Evolutionary conservation across 2,329 filamentous ascomycete species (phyloP).

Genomic region (Thyridium curvatum): DNA sequence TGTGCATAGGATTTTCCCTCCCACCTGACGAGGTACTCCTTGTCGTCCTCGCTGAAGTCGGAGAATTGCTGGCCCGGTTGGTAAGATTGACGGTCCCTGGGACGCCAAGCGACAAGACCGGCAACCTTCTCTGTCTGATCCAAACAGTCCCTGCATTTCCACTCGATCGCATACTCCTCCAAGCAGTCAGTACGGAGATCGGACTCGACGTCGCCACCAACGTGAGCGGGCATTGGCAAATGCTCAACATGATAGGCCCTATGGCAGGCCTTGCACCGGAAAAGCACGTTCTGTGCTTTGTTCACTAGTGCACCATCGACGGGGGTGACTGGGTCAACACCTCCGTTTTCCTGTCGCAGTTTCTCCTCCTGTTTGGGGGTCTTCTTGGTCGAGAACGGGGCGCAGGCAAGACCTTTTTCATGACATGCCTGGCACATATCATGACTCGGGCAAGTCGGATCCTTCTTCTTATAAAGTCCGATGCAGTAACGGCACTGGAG

Average conservation of each 20-base stretch:
- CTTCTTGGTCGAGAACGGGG: constrained; percentile 65
- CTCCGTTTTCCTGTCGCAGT: constrained; percentile 70
- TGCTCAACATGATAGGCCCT: constrained; percentile 82
- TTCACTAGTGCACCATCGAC: constrained; percentile 63
- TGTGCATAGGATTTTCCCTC: constrained; percentile 72
- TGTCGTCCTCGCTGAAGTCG: constrained; percentile 65
- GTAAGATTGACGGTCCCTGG: constrained; percentile 52
- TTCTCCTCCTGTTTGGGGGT: constrained; percentile 78
- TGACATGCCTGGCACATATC: constrained; percentile 68
- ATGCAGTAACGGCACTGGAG: constrained; percentile 88
- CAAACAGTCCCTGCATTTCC: constrained; percentile 75
- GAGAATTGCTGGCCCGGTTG: constrained; percentile 43
- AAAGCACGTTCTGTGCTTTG: constrained; percentile 69
- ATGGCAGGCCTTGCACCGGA: constrained; percentile 73
- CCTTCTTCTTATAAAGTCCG: constrained; percentile 60
- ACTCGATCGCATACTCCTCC: constrained; percentile 66
- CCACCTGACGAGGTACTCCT: constrained; percentile 93
- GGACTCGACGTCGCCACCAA: constrained; percentile 28
- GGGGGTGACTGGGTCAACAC: constrained; percentile 66
- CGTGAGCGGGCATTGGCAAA: constrained; percentile 47
- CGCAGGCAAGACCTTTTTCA: constrained; percentile 59
- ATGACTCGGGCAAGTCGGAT: constrained; percentile 61
- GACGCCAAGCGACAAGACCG: constrained; percentile 83
- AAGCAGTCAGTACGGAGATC: constrained; percentile 56
- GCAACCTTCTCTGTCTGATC: constrained; percentile 60